phyloP scores from a whole-genome alignment of 257 asterid genomes.

The Ehretia macrophylla region DNA sequence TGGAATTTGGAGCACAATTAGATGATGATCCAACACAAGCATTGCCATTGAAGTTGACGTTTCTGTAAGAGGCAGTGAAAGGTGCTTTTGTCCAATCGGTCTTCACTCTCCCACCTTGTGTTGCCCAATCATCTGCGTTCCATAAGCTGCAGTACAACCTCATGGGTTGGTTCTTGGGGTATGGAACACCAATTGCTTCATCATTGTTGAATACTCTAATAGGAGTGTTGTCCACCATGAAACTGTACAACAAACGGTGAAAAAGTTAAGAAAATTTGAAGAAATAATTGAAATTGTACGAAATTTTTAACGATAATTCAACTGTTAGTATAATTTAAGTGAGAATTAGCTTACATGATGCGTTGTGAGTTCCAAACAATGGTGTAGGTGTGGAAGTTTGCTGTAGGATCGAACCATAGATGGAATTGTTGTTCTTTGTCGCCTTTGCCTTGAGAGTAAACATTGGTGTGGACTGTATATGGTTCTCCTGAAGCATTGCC shows the following conservation, averaged over 20 bases:
- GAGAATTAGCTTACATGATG: slow-evolving; percentile 22
- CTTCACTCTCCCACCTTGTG: slow-evolving; percentile 50
- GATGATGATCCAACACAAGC: slow-evolving; percentile 18
- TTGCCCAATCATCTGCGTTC: slow-evolving; percentile 60
- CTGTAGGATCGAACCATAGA: slow-evolving; percentile 41
- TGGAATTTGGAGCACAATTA: slow-evolving; percentile 13
- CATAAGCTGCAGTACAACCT: slow-evolving; percentile 50
- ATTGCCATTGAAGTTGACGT: slow-evolving; percentile 27
- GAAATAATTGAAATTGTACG: no score
- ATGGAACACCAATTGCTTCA: slow-evolving; percentile 29
- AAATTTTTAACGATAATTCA: no score
- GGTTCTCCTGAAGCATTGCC: slow-evolving; percentile 34
- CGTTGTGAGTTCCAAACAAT: slow-evolving; percentile 38
- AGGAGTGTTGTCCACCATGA: slow-evolving; percentile 47
- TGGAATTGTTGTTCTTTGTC: slow-evolving; percentile 39
- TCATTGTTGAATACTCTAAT: slow-evolving; percentile 46
- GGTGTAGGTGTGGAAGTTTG: slow-evolving; percentile 38
- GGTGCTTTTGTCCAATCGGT: slow-evolving; percentile 54
- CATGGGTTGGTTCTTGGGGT: slow-evolving; percentile 44
- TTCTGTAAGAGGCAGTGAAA: slow-evolving; percentile 36
- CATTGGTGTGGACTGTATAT: slow-evolving; percentile 40
- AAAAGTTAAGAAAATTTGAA: no score
- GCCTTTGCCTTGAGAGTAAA: slow-evolving; percentile 35
- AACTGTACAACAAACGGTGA: slow-evolving; percentile 20
- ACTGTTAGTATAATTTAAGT: no score